phyloP scores from a whole-genome alignment of 371 early-diverging fungal genomes.

The Apophysomyces ossiformis region DNA sequence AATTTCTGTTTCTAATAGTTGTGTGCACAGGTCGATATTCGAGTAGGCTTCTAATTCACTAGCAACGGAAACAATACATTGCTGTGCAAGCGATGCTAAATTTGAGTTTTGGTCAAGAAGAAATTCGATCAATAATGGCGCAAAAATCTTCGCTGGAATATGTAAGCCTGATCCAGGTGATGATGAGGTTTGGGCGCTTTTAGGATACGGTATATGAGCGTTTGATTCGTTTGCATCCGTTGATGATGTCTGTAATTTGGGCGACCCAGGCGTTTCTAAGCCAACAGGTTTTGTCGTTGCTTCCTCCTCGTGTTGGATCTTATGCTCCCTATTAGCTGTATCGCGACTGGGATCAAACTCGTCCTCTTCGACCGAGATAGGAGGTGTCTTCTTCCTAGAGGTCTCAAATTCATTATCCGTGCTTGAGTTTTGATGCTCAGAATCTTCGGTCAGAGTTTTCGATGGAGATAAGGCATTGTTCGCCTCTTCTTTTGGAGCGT shows the following conservation, averaged over 20 bases:
- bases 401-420: not conserved
- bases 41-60: constrained; percentile 40
- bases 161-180: constrained; percentile 16
- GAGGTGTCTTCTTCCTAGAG: not conserved
- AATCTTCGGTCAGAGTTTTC: not conserved
- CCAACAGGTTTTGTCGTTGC: not conserved
- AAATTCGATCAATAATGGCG: constrained; percentile 48
- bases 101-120: constrained; percentile 58
- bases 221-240: not conserved
- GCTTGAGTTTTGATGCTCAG: not conserved
- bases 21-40: constrained; percentile 29
- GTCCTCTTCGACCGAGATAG: not conserved
- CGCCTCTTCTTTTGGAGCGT: not conserved
- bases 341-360: not conserved
- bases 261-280: not conserved
- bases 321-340: not conserved
- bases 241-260: not conserved
- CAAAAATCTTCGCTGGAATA: constrained; percentile 42
- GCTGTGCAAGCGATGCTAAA: constrained; percentile 52
- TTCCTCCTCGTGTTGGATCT: constrained; percentile 10
- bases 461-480: constrained; percentile 1
- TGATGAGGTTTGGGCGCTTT: not conserved
- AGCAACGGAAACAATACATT: constrained; percentile 55
- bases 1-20: constrained; percentile 58
- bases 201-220: not conserved